A percentile compares a stretch with the other conserved stretches of the same genome.
phyloP scores from a whole-genome alignment of 306 rosid genomes.

The Lathyrus tuberosus region DNA sequence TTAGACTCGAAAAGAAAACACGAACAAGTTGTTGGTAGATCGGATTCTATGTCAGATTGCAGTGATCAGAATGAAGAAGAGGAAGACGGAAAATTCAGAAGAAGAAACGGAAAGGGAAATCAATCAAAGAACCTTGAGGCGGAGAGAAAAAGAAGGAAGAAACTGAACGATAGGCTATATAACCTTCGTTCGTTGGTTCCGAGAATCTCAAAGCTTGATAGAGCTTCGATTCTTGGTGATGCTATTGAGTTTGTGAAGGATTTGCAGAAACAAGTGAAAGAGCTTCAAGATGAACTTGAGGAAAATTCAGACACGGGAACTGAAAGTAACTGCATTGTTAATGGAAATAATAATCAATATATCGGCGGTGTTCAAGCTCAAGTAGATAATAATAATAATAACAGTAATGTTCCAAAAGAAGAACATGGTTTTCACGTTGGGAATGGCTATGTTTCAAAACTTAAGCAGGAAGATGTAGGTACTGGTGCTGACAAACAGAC shows the following conservation, averaged over 20 bases:
- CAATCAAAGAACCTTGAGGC: constrained; percentile 85
- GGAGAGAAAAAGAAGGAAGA: constrained; percentile 93
- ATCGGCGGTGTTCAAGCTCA: constrained; percentile 38
- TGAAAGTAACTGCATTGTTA: constrained; percentile 41
- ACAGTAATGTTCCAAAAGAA: constrained; percentile 29
- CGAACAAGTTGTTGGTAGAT: constrained; percentile 55
- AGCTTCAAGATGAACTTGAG: constrained; percentile 85
- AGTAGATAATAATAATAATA: constrained; percentile 25
- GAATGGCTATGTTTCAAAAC: constrained; percentile 50
- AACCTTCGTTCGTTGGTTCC: constrained; percentile 90
- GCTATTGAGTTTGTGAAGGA: constrained; percentile 86
- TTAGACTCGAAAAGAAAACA: constrained; percentile 50
- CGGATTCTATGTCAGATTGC: constrained; percentile 81
- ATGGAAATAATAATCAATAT: constrained; percentile 35
- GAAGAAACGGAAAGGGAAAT: constrained; percentile 72
- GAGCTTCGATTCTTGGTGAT: constrained; percentile 89
- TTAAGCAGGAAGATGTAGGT: constrained; percentile 50
- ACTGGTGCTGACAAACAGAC: constrained; percentile 54
- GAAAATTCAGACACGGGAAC: constrained; percentile 64
- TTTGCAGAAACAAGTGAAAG: constrained; percentile 74
- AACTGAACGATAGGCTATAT: constrained; percentile 84
- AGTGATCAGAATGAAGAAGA: constrained; percentile 85
- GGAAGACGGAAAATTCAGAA: constrained; percentile 66
- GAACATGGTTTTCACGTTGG: constrained; percentile 57
- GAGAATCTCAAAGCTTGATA: constrained; percentile 84